Percentiles rank a stretch among this genome's conserved stretches.
These are phyloP conservation scores for Helicostylum pulchrum DNA, from an alignment of 192 early-diverging fungal species.

Conservation along the genomic window DNA sequence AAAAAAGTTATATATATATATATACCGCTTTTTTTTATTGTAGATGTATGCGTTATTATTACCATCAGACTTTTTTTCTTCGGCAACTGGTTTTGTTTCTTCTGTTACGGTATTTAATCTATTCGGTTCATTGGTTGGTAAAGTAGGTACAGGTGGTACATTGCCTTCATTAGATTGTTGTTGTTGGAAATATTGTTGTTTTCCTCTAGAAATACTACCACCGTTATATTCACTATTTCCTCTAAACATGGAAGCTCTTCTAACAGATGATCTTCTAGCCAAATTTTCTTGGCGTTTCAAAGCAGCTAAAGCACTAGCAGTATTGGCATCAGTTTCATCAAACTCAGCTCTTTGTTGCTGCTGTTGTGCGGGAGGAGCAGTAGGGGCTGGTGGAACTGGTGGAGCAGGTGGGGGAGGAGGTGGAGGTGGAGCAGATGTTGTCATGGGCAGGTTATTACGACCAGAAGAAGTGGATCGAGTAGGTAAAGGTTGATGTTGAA, in stretches of 20 bases:
- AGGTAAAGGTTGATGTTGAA: not conserved
- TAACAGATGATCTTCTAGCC: conserved; percentile 34
- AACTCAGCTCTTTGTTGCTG: conserved; percentile 12
- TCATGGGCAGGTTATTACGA: not conserved
- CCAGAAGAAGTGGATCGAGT: conserved; percentile 11
- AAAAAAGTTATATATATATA: not conserved
- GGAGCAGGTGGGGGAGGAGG: not conserved
- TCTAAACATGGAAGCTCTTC: conserved; percentile 32
- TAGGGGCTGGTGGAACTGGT: conserved; percentile 10
- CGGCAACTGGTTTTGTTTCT: not conserved
- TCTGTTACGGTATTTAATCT: conserved; percentile 5
- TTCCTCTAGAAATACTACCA: not conserved
- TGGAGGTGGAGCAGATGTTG: not conserved
- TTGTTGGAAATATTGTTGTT: conserved; percentile 9
- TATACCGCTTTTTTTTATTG: not conserved
- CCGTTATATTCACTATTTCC: conserved; percentile 1
- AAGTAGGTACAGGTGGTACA: conserved; percentile 18
- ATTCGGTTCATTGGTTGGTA: not conserved
- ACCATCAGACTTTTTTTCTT: not conserved
- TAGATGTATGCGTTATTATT: not conserved
- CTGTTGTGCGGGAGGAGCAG: not conserved
- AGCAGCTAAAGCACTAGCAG: conserved; percentile 34
- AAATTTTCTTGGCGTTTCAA: conserved; percentile 39
- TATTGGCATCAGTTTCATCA: conserved; percentile 36
- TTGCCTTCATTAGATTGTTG: conserved; percentile 6